Evolutionary conservation across 2,329 filamentous ascomycete genomes (phyloP).

Genomic region (Cercospora sesami): DNA sequence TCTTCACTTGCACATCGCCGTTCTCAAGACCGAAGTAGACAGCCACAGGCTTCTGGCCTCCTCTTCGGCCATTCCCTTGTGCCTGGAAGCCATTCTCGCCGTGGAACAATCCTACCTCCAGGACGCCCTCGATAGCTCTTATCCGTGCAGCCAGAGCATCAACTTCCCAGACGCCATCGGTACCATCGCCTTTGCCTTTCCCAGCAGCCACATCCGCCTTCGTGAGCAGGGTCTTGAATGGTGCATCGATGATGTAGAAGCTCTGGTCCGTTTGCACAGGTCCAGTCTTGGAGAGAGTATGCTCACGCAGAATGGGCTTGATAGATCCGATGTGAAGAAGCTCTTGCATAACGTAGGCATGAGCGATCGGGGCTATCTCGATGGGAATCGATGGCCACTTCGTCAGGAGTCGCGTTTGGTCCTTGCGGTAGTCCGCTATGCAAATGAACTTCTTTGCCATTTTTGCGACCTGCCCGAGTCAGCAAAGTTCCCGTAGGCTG

Average conservation of each 20-base stretch:
- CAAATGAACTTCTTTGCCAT: slow-evolving; percentile 36
- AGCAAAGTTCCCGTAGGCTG: slow-evolving; percentile 58
- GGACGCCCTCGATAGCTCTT: slow-evolving; percentile 78
- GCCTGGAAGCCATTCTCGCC: slow-evolving; percentile 75
- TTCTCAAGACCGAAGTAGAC: slow-evolving; percentile 91
- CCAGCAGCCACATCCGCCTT: slow-evolving; percentile 53
- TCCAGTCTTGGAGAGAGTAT: slow-evolving; percentile 74
- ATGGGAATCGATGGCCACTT: slow-evolving; percentile 86
- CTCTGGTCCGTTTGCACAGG: slow-evolving; percentile 83
- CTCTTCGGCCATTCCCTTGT: slow-evolving; percentile 57
- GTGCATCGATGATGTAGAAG: slow-evolving; percentile 89
- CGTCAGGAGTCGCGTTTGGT: slow-evolving; percentile 70
- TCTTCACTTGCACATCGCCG: slow-evolving; percentile 45
- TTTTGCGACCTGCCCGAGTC: slow-evolving; percentile 9
- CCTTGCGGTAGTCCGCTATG: slow-evolving; percentile 78
- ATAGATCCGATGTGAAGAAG: slow-evolving; percentile 72
- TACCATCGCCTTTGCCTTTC: slow-evolving; percentile 39
- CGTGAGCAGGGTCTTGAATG: slow-evolving; percentile 73
- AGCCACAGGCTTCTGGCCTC: slow-evolving; percentile 86
- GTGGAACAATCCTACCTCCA: slow-evolving; percentile 89
- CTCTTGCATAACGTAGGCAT: slow-evolving; percentile 71
- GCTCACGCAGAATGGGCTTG: slow-evolving; percentile 69
- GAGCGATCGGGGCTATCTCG: slow-evolving; percentile 85
- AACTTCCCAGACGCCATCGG: slow-evolving; percentile 74
- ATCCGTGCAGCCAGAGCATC: slow-evolving; percentile 70